These are phyloP conservation scores for Quercus ilex DNA, from an alignment of 306 rosid species.

Conservation along the genomic window DNA sequence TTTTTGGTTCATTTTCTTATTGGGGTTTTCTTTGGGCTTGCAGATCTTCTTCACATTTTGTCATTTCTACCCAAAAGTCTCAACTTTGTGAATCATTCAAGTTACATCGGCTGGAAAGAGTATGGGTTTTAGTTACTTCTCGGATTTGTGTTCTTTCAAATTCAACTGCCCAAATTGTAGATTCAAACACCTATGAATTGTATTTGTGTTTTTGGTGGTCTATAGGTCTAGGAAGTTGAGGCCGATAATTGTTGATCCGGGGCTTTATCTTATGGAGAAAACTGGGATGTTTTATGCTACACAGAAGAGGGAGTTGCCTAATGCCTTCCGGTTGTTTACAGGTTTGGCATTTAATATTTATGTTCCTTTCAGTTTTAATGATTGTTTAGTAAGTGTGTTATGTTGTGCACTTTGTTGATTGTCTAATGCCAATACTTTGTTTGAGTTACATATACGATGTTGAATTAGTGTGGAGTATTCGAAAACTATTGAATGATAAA, in stretches of 20 bases:
- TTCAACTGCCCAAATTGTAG: too few relatives aligned
- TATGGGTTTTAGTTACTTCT: constrained; percentile 31
- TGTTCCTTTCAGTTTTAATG: constrained; percentile 5
- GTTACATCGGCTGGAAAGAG: constrained; percentile 98
- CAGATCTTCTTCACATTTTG: constrained; percentile 92
- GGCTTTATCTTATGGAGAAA: constrained; percentile 83
- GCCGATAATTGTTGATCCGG: constrained; percentile 89
- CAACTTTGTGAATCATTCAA: constrained; percentile 89
- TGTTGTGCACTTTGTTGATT: not conserved
- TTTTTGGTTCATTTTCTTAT: not conserved
- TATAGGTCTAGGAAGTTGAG: constrained; percentile 67
- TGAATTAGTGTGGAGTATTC: not conserved
- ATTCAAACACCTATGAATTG: too few relatives aligned
- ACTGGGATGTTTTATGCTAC: constrained; percentile 87
- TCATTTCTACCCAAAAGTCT: constrained; percentile 84
- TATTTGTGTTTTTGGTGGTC: constrained; percentile 13
- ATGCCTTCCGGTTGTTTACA: constrained; percentile 71
- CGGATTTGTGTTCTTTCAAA: not conserved
- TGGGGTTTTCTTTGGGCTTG: constrained; percentile 13
- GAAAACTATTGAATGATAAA: not conserved
- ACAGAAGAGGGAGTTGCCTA: constrained; percentile 85
- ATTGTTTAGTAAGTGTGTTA: not conserved
- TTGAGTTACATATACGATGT: not conserved
- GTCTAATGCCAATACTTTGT: not conserved
- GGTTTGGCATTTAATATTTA: constrained; percentile 37